Conservation (phyloP, 306 rosid genomes). For the Lagenaria siceraria region DNA sequence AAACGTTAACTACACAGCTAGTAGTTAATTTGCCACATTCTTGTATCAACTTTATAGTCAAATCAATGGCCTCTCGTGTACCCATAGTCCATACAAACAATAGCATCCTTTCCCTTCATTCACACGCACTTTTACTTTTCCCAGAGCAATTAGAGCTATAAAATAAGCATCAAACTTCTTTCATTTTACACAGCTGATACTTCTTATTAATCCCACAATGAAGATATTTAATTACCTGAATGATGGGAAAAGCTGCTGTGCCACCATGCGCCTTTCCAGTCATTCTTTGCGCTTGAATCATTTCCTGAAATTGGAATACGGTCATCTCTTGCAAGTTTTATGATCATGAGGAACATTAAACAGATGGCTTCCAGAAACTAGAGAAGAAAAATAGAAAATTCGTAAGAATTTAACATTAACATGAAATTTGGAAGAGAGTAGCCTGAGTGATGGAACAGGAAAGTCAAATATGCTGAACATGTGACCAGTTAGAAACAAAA, state of each 20-base stretch:
- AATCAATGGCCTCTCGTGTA: not conserved
- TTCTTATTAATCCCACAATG: constrained; percentile 1
- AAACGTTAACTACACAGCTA: not conserved
- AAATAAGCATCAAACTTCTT: constrained; percentile 10
- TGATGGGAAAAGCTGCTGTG: constrained; percentile 70
- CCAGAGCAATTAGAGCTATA: not conserved
- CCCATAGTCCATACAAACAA: not conserved
- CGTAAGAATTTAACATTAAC: not conserved
- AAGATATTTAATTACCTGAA: constrained; percentile 46
- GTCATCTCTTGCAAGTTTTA: constrained; percentile 6
- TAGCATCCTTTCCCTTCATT: not conserved
- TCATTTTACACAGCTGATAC: not conserved
- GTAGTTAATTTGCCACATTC: not conserved
- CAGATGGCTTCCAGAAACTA: not conserved
- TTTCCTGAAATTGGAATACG: constrained; percentile 39
- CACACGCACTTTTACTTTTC: not conserved
- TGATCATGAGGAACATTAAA: not conserved
- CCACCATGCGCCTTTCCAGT: constrained; percentile 99
- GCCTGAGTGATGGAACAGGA: not conserved
- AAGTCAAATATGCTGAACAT: not conserved
- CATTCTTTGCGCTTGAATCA: constrained; percentile 78
- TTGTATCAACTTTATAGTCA: not conserved
- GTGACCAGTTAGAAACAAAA: not conserved
- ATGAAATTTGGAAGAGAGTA: not conserved
- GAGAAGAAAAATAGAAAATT: not conserved